Evolutionary conservation across 371 early-diverging fungal genomes (phyloP).

Genomic region (Nematocida minor): DNA sequence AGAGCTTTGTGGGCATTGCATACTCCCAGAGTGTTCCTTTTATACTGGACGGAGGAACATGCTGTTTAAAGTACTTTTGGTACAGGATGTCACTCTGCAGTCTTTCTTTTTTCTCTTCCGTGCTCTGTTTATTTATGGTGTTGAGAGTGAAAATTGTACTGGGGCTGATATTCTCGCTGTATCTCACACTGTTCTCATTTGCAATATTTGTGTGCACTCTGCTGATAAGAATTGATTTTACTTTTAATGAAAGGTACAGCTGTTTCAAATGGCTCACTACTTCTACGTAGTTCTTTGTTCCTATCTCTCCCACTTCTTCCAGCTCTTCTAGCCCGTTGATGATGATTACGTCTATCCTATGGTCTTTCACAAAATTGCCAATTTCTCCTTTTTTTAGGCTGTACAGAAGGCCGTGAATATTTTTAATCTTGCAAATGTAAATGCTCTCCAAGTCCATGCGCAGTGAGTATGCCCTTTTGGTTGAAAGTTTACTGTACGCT

Average conservation of each 20-base stretch:
- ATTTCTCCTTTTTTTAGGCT: constrained; percentile 8
- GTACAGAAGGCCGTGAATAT: background rate
- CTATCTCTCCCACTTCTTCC: background rate
- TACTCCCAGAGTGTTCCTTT: background rate
- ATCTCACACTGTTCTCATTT: too few species aligned
- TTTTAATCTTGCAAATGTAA: background rate
- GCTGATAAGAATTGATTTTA: background rate
- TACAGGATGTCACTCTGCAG: background rate
- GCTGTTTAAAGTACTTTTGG: background rate
- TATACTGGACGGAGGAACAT: background rate
- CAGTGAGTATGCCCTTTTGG: background rate
- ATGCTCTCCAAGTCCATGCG: constrained; percentile 4
- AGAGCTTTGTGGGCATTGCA: constrained; percentile 16
- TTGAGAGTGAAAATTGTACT: too few species aligned
- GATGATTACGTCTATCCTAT: background rate
- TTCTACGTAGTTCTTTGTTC: background rate
- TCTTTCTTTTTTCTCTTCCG: background rate
- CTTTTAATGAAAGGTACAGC: background rate
- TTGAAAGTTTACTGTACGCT: background rate
- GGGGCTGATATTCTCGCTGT: too few species aligned
- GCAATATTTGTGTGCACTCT: background rate
- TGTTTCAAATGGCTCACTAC: background rate
- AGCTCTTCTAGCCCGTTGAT: background rate
- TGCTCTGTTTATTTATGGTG: too few species aligned
- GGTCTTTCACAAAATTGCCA: background rate